A percentile compares a stretch with the other conserved stretches of the same genome.
These are phyloP conservation scores for Fusarium heterosporum DNA, from an alignment of 2,329 filamentous ascomycete species.

Conservation along the genomic window DNA sequence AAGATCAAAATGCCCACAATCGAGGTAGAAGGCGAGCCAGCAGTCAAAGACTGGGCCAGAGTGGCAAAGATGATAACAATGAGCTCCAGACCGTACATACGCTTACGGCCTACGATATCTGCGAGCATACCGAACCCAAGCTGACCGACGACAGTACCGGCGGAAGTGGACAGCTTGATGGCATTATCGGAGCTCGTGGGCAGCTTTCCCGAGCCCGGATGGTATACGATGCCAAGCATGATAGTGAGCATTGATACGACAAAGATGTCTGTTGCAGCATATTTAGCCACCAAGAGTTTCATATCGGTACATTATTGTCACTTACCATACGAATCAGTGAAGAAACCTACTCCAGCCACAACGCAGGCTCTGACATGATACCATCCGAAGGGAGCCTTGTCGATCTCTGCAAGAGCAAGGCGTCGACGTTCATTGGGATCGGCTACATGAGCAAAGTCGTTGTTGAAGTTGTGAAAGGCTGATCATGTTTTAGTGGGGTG, in stretches of 20 bases:
- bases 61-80: constrained; percentile 85
- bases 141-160: constrained; percentile 86
- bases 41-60: constrained; percentile 75
- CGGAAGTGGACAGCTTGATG: constrained; percentile 87
- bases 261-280: constrained; percentile 68
- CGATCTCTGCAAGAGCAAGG: constrained; percentile 83
- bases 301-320: too few relatives aligned
- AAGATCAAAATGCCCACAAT: constrained; percentile 78
- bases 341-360: constrained; percentile 88
- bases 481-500: too few relatives aligned
- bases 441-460: constrained; percentile 72
- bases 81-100: constrained; percentile 78
- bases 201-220: constrained; percentile 67
- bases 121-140: constrained; percentile 81
- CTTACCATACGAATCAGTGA: constrained; percentile 80
- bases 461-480: constrained; percentile 82
- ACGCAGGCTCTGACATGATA: constrained; percentile 82
- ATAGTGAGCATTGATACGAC: constrained; percentile 77
- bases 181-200: constrained; percentile 78
- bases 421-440: constrained; percentile 84
- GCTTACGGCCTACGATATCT: constrained; percentile 81
- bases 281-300: too few relatives aligned
- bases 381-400: constrained; percentile 86
- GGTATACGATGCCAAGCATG: constrained; percentile 86
- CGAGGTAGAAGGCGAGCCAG: constrained; percentile 71